These are phyloP conservation scores for Cinnamomum chago DNA, from an alignment of 164 flowering plant species.

Conservation along the genomic window DNA sequence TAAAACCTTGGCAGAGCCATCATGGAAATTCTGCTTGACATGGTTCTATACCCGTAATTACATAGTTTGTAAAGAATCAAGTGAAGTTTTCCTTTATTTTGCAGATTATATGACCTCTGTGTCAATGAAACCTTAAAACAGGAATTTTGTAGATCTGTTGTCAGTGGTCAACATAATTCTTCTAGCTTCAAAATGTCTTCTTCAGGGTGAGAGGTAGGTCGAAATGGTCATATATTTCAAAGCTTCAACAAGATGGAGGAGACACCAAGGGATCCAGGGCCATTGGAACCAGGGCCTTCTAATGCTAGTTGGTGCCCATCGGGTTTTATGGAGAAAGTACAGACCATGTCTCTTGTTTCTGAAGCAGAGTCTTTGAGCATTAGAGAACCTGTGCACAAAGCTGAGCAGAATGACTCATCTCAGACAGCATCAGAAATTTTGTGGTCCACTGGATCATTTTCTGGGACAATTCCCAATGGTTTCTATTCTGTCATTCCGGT, in stretches of 20 bases:
- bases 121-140: constrained; percentile 7
- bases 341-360: constrained; percentile 63
- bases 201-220: constrained; percentile 48
- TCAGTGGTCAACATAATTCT: constrained; percentile 9
- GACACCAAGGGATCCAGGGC: constrained; percentile 59
- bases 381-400: constrained; percentile 30
- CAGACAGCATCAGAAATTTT: constrained; percentile 75
- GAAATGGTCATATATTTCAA: constrained; percentile 57
- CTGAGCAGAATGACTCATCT: constrained; percentile 46
- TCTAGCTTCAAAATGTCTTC: constrained; percentile 15
- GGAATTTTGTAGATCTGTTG: constrained; percentile 5
- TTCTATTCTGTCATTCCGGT: constrained; percentile 89
- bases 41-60: not conserved
- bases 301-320: constrained; percentile 73
- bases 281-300: constrained; percentile 59
- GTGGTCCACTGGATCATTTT: constrained; percentile 79
- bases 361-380: constrained; percentile 40
- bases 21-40: not conserved
- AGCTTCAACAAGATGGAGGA: constrained; percentile 70
- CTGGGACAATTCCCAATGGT: constrained; percentile 89
- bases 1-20: not conserved
- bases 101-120: constrained; percentile 19
- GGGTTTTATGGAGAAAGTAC: constrained; percentile 65
- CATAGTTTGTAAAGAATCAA: not conserved
- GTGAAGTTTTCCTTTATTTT: constrained; percentile 1